phyloP scores from a whole-genome alignment of 352 stramenopile genomes.

The Phytophthora macrochlamydospora region DNA sequence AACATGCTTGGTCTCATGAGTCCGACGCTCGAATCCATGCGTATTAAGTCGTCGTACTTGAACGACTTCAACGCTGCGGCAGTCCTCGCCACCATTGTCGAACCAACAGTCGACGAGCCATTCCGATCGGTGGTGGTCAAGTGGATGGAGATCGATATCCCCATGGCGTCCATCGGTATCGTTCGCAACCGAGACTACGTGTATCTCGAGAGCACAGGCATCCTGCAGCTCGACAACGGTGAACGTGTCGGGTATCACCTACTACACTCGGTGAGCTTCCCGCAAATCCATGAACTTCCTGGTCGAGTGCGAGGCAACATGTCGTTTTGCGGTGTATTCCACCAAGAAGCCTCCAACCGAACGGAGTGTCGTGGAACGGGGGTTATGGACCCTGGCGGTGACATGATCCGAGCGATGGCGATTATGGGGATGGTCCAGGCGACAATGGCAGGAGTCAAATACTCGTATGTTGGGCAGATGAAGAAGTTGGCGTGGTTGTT shows the following conservation, averaged over 20 bases:
- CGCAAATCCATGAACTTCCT: conserved; percentile 20
- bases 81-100: conserved; percentile 39
- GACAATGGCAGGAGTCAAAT: conserved; percentile 10
- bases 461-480: conserved; percentile 32
- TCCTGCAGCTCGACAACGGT: conserved; percentile 8
- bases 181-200: conserved; percentile 23
- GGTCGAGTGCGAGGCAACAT: conserved; percentile 41
- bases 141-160: conserved; percentile 25
- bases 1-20: conserved; percentile 37
- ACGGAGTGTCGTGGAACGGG: conserved; percentile 11
- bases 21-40: conserved; percentile 29
- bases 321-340: conserved; percentile 42
- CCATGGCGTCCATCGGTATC: conserved; percentile 9
- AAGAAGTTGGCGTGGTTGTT: conserved; percentile 40
- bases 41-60: conserved; percentile 21
- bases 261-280: conserved; percentile 23
- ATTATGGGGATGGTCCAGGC: conserved; percentile 8
- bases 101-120: conserved; percentile 42
- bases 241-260: conserved; percentile 29
- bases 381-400: conserved; percentile 19
- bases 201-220: conserved; percentile 20
- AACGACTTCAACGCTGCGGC: conserved; percentile 34
- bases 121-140: conserved; percentile 26
- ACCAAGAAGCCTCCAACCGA: conserved; percentile 8
- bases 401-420: conserved; percentile 18